These are phyloP conservation scores for Lycium barbarum DNA, from an alignment of 257 asterid genomes.

Conservation along the genomic window DNA sequence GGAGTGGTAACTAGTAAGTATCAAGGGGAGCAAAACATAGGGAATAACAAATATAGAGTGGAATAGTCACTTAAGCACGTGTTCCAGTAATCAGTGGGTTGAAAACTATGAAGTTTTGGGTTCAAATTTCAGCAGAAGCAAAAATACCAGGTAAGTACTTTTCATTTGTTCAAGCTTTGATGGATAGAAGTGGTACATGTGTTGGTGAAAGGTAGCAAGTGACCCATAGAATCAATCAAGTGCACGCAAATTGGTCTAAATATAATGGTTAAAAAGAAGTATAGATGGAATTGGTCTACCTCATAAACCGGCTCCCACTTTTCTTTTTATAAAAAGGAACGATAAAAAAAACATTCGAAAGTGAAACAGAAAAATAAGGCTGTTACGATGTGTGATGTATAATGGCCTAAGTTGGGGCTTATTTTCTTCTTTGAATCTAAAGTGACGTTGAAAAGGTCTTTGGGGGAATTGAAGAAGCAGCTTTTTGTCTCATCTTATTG, in stretches of 20 bases:
- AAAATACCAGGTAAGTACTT: too few species aligned
- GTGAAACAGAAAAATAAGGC: neutral
- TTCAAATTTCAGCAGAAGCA: neutral
- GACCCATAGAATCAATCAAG: too few species aligned
- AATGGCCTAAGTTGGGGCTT: neutral
- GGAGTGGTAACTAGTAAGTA: neutral
- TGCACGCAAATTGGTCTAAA: neutral
- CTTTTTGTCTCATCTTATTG: slow-evolving; percentile 34
- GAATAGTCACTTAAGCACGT: too few species aligned
- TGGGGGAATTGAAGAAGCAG: slow-evolving; percentile 29
- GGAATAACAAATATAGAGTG: neutral
- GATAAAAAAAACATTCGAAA: neutral
- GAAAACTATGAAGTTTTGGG: neutral
- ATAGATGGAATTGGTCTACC: too few species aligned
- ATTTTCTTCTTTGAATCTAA: neutral
- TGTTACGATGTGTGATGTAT: neutral
- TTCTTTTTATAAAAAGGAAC: too few species aligned
- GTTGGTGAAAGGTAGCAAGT: too few species aligned
- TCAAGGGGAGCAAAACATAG: neutral
- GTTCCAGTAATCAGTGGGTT: too few species aligned
- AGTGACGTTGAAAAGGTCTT: slow-evolving; percentile 10
- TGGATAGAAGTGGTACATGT: too few species aligned
- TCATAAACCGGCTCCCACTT: too few species aligned
- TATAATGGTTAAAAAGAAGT: neutral
- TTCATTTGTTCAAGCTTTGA: too few species aligned